Evolutionary conservation across 768 basidiomycete genomes (phyloP), one percentile per base, ranked within the genome.

Genomic region (Kondoa subrosea): DNA sequence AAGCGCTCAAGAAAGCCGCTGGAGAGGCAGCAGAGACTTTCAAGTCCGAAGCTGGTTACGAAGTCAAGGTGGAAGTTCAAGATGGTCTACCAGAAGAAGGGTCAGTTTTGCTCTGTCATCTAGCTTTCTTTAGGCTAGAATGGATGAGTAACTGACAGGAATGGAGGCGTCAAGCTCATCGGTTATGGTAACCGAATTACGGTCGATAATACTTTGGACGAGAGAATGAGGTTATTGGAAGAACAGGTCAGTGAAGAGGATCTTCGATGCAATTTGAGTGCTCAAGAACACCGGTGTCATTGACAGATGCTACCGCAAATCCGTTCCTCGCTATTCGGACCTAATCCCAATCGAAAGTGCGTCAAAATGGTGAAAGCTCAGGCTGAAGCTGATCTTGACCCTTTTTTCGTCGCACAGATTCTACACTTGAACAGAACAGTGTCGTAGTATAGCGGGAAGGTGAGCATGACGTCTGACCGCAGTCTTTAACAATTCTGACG

Each of bases 251-350:
- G 29, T 57, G 26, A 30, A 56, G 3, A 32, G n/a, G 14, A 50
- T 25, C 33, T 27, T 40, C 30, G 3, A 2, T 17, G 14, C 25
- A 8, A 32, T n/a, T 26, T 4, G 40, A 33, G 15, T 25, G 64
- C 64, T 29, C 56, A 26, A 60, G 30, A 25, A 59, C 58, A 12
- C 25, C 30, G 58, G 14, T 27, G 58, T 14, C 56, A 15, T 30
- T 14, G 4, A 8, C 68, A 93, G 89, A 96, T 96, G 93, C 81
- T 97, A 29, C 93, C 93, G 1, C 91, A 95, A 79, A 89, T 97
- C 72, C 81, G 93, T 72, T 81, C 81, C 71, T 87, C 91, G 73
- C 81, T 96, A 58, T 97, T 93, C 72, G 93, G 93, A 17, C 77
- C 81, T 34, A 96, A 96, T 77, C 82, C 84, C 77, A 96, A 93